phyloP scores from a whole-genome alignment of 2,329 filamentous ascomycete genomes.

The Fusarium aywerte region DNA sequence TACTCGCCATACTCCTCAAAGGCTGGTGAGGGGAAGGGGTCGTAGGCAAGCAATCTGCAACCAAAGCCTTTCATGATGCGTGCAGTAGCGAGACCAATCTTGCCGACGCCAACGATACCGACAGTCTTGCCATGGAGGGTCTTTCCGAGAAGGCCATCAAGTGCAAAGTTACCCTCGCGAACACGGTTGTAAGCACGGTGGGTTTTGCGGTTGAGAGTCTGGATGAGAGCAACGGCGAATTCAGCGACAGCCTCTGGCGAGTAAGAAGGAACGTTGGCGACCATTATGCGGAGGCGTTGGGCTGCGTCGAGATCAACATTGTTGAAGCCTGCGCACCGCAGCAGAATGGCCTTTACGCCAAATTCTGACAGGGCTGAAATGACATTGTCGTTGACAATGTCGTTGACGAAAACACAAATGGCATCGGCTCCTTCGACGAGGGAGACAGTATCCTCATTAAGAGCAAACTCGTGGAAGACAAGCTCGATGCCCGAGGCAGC shows the following conservation, averaged over 20 bases:
- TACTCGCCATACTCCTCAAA: slow-evolving; percentile 64
- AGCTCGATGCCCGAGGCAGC: slow-evolving; percentile 57
- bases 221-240: slow-evolving; percentile 73
- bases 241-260: slow-evolving; percentile 76
- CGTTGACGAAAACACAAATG: slow-evolving; percentile 77
- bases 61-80: slow-evolving; percentile 73
- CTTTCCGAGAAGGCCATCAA: slow-evolving; percentile 70
- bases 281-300: slow-evolving; percentile 64
- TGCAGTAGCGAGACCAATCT: slow-evolving; percentile 71
- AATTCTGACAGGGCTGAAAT: slow-evolving; percentile 60
- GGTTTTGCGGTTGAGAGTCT: slow-evolving; percentile 74
- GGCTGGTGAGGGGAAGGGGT: slow-evolving; percentile 63
- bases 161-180: slow-evolving; percentile 74
- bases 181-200: slow-evolving; percentile 76
- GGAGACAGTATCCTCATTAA: slow-evolving; percentile 65
- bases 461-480: slow-evolving; percentile 67
- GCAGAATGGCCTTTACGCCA: slow-evolving; percentile 68
- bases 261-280: slow-evolving; percentile 75
- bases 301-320: slow-evolving; percentile 71
- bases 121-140: slow-evolving; percentile 74
- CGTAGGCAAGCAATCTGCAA: slow-evolving; percentile 69
- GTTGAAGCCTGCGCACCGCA: slow-evolving; percentile 76
- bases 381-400: slow-evolving; percentile 63
- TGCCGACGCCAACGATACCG: slow-evolving; percentile 72
- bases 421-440: slow-evolving; percentile 65